These are phyloP conservation scores for Penicillium ochrochloron DNA, from an alignment of 495 filamentous ascomycete species.

Conservation along the genomic window DNA sequence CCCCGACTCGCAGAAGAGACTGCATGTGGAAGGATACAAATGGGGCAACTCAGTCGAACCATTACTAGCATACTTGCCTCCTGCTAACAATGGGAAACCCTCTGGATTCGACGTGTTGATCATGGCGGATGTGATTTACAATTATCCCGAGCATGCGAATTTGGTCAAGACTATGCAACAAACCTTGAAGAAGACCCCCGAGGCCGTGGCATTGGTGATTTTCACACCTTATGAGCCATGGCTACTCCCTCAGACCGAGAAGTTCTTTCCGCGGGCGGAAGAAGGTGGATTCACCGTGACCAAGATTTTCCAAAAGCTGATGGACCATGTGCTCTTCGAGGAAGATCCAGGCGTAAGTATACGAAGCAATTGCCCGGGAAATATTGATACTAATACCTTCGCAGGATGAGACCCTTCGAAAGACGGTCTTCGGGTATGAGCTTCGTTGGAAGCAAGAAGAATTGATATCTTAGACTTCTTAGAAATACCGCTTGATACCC, in stretches of 20 bases:
- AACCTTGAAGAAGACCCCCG: slow-evolving; percentile 59
- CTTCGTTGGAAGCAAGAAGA: slow-evolving; percentile 50
- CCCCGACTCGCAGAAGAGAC: slow-evolving; percentile 30
- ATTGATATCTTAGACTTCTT: slow-evolving; percentile 23
- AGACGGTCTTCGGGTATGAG: slow-evolving; percentile 82
- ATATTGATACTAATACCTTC: slow-evolving; percentile 17
- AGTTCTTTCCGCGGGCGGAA: slow-evolving; percentile 78
- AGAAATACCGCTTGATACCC: slow-evolving; percentile 32
- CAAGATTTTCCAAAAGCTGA: slow-evolving; percentile 77
- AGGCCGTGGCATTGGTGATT: slow-evolving; percentile 76
- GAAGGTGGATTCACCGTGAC: slow-evolving; percentile 70
- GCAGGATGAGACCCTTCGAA: slow-evolving; percentile 69
- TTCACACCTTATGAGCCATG: slow-evolving; percentile 94
- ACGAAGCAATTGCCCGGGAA: not conserved
- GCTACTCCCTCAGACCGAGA: slow-evolving; percentile 80
- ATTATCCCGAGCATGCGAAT: slow-evolving; percentile 80
- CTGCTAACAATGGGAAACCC: slow-evolving; percentile 18
- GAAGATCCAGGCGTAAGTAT: slow-evolving; percentile 73
- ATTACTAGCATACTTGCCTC: slow-evolving; percentile 56
- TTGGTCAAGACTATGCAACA: slow-evolving; percentile 70
- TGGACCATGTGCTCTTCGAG: slow-evolving; percentile 87
- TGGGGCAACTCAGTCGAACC: slow-evolving; percentile 69
- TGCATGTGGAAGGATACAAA: slow-evolving; percentile 69
- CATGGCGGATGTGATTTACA: slow-evolving; percentile 87
- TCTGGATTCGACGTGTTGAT: slow-evolving; percentile 77